These are phyloP conservation scores for Plenodomus tracheiphilus DNA, from an alignment of 2,329 filamentous ascomycete species.

Conservation along the genomic window DNA sequence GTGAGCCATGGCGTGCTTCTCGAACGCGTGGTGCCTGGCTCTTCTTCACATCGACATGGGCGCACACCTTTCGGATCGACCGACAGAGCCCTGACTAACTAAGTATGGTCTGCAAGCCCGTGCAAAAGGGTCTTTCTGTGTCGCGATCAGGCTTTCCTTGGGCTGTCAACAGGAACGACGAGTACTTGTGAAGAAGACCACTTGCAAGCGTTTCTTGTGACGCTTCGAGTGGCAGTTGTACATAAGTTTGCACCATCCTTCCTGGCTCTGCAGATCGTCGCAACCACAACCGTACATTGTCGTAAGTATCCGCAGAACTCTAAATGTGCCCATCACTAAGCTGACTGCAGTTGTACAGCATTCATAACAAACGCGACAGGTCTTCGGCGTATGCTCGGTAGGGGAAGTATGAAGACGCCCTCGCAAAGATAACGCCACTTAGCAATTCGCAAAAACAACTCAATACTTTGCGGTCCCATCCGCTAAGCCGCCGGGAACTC, in stretches of 20 bases:
- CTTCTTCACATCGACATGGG: not conserved
- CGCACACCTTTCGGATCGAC: not conserved
- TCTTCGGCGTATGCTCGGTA: too few relatives aligned
- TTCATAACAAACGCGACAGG: too few relatives aligned
- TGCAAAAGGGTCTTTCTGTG: not conserved
- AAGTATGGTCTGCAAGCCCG: not conserved
- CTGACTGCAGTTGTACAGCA: too few relatives aligned
- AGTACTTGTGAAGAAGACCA: too few relatives aligned
- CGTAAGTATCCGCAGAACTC: too few relatives aligned
- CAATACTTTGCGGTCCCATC: not conserved
- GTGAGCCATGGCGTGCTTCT: not conserved
- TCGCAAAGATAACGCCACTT: not conserved
- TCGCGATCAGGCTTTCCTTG: not conserved
- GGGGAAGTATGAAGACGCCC: too few relatives aligned
- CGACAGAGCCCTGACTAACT: not conserved
- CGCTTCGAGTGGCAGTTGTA: too few relatives aligned
- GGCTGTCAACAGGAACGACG: not conserved
- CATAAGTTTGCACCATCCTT: too few relatives aligned
- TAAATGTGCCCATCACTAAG: too few relatives aligned
- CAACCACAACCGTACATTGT: too few relatives aligned
- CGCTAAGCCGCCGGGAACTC: too few relatives aligned
- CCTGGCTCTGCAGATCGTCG: too few relatives aligned
- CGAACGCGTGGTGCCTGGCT: not conserved
- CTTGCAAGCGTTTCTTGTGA: not conserved
- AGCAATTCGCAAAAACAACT: not conserved